Evolutionary conservation across 192 early-diverging fungal genomes (phyloP), one percentile per base, ranked within the genome.

Genomic region (Coemansia sp.): DNA sequence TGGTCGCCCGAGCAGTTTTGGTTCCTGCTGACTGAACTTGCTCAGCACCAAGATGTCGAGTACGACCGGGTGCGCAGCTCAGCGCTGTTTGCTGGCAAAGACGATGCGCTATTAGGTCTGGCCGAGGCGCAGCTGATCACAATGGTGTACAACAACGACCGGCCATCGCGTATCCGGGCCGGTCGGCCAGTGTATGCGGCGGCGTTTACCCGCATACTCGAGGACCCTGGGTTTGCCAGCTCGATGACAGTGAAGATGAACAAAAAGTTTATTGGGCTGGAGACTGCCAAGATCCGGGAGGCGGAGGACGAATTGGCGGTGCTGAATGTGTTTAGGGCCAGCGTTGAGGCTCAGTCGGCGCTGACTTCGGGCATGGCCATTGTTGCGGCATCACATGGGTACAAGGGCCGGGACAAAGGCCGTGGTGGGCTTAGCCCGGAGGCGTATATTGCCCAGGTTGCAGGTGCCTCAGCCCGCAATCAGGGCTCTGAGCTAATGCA

Each of bases 1-100:
- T 99, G 97, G 96, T 87, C 85, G 35, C 76, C 89, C 1, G 85
- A 92, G 41, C 97, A 99, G 77, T 96, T 98, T 74, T 98, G 94
- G 93, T 82, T 87, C 43, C 72, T 98, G 22, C 78, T 95, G 52
- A 86, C 88, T 50, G 72, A 86, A 53, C 83, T 99, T 17, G 85
- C 88, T 14, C 75, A 66, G 23, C 45, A 79, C 4, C 77, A 82
- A 2, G 80, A 85, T 74, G 83, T 92, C 17, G 87, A 88, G 49
- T 98, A 92, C 66, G 93, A 99, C 79, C 86, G 85, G 56, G 73
- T 96, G 60, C 88, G 89, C 67, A 89, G 85, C 67, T 86, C 89
- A 47, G 74, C 91, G 11, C 72, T 94, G 50, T 99, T 97, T 84
- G 89, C 89, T 27, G 90, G 91, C n/a, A 89, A 90, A 48, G 93